These are phyloP conservation scores for Apophysomyces variabilis DNA, from an alignment of 371 early-diverging fungal genomes.

Conservation along the genomic window DNA sequence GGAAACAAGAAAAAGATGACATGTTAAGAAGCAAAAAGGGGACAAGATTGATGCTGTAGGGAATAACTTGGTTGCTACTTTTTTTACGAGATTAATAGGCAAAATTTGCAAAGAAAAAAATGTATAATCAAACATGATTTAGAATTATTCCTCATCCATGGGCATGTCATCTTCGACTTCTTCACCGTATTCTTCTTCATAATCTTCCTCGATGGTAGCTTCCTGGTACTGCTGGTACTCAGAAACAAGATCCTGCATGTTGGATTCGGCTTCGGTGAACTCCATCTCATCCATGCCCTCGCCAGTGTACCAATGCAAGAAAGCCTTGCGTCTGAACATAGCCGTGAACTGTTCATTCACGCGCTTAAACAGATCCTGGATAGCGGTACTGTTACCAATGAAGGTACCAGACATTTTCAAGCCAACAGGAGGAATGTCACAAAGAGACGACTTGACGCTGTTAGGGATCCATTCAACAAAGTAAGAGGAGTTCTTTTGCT, in stretches of 20 bases:
- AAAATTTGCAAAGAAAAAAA: constrained; percentile 10
- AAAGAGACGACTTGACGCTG: constrained; percentile 98
- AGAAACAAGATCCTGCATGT: constrained; percentile 93
- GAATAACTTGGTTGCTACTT: constrained; percentile 11
- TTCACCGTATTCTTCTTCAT: constrained; percentile 33
- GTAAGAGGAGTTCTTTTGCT: constrained; percentile 94
- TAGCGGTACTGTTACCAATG: constrained; percentile 98
- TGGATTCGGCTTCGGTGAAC: constrained; percentile 87
- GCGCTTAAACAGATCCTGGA: constrained; percentile 98
- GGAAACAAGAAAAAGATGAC: not conserved
- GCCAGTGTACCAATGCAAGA: constrained; percentile 96
- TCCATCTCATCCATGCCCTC: constrained; percentile 98
- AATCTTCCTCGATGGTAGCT: constrained; percentile 75
- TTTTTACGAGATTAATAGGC: constrained; percentile 14
- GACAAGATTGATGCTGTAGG: constrained; percentile 1
- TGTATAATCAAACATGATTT: not conserved
- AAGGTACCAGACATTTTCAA: constrained; percentile 98
- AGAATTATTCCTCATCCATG: constrained; percentile 13
- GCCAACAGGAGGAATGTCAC: constrained; percentile 97
- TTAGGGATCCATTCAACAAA: constrained; percentile 99
- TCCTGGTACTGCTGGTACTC: constrained; percentile 99
- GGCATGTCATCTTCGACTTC: constrained; percentile 14
- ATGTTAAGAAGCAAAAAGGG: not conserved
- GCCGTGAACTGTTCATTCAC: constrained; percentile 91
- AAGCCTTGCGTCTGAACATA: constrained; percentile 94